phyloP scores from a whole-genome alignment of 1,284 basidiomycete genomes.

The Pulveroboletus sp. region DNA sequence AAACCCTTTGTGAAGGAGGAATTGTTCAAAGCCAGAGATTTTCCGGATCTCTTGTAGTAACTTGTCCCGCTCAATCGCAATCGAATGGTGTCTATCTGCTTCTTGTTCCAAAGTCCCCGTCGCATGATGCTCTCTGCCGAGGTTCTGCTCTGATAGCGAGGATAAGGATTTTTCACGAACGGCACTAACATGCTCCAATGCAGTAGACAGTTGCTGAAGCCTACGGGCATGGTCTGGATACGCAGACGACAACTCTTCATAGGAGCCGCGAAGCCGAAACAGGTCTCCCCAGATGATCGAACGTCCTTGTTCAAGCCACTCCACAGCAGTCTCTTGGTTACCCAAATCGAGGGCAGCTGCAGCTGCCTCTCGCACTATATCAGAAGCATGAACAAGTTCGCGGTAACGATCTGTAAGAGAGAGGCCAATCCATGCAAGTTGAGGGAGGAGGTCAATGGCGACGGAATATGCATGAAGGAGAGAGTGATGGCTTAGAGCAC shows the following conservation, averaged over 20 bases:
- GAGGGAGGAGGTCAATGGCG: background rate
- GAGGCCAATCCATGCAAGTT: background rate
- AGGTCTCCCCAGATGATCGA: too few relatives aligned
- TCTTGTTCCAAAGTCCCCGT: background rate
- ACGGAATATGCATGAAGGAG: background rate
- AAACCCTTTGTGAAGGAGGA: background rate
- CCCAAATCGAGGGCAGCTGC: background rate
- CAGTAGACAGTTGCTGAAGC: too few relatives aligned
- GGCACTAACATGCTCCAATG: too few relatives aligned
- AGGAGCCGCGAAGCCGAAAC: too few relatives aligned
- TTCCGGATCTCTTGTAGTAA: background rate
- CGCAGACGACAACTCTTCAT: too few relatives aligned
- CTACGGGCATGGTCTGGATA: too few relatives aligned
- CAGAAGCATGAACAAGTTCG: background rate
- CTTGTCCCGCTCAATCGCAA: background rate
- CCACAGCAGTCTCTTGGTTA: background rate
- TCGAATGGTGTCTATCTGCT: background rate
- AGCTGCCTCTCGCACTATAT: background rate
- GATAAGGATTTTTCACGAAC: background rate
- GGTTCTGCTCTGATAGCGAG: too few relatives aligned
- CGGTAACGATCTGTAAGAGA: background rate
- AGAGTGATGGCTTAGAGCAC: background rate
- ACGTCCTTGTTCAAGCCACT: too few relatives aligned
- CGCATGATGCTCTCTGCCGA: background rate
- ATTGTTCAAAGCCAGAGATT: background rate